A percentile compares a stretch with the other conserved stretches of the same genome.
Conservation (phyloP, 495 filamentous ascomycete genomes). For the Cenococcum geophilum region DNA sequence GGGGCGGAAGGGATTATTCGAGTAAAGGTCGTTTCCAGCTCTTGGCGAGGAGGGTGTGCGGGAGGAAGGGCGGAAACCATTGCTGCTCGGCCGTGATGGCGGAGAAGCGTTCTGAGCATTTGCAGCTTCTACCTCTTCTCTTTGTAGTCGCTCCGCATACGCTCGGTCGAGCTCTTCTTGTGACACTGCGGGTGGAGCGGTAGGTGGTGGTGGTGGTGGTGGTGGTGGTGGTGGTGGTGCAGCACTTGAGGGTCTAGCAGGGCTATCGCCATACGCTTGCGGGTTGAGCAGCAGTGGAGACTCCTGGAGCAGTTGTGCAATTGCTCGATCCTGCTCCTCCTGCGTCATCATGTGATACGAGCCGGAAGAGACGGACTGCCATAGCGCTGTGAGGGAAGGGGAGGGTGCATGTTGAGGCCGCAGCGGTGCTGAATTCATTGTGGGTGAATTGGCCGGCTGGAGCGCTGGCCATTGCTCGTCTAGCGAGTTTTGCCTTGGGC, state of each 20-base stretch:
- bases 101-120: background rate
- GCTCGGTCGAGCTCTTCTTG: slow-evolving; percentile 11
- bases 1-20: too few species aligned
- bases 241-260: too few species aligned
- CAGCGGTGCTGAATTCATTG: background rate
- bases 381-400: too few species aligned
- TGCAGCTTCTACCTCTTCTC: slow-evolving; percentile 3
- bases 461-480: background rate
- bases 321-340: too few species aligned
- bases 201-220: too few species aligned
- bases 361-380: too few species aligned
- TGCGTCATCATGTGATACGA: too few species aligned
- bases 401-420: background rate
- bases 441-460: background rate
- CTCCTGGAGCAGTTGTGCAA: too few species aligned
- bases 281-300: too few species aligned
- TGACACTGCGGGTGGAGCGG: too few species aligned
- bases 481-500: background rate
- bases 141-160: slow-evolving; percentile 8
- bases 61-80: background rate
- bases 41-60: background rate
- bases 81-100: background rate
- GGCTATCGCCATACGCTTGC: background rate
- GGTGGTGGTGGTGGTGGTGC: too few species aligned
- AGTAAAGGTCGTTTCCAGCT: background rate